Evolutionary conservation across 495 filamentous ascomycete genomes (phyloP).

Genomic region (Evansstolkia leycettana): DNA sequence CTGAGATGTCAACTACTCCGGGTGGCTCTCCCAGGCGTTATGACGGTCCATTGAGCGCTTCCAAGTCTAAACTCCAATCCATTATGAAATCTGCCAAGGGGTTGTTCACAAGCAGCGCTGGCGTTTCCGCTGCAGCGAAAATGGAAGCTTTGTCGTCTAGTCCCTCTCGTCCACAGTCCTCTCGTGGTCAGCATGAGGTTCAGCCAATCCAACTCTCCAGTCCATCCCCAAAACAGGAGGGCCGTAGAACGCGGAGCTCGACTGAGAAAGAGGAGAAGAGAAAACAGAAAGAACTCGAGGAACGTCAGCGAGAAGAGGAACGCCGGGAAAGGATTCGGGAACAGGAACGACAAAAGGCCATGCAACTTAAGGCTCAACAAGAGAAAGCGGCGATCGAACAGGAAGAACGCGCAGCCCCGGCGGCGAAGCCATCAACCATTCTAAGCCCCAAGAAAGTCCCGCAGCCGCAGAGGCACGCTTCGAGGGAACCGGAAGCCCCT

Average conservation of each 20-base stretch:
- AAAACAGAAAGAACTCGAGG: slow-evolving; percentile 45
- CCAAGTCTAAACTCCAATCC: slow-evolving; percentile 78
- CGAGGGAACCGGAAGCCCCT: slow-evolving; percentile 23
- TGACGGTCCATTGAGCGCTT: slow-evolving; percentile 75
- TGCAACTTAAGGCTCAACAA: slow-evolving; percentile 22
- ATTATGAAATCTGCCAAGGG: slow-evolving; percentile 77
- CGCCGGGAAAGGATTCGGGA: slow-evolving; percentile 52
- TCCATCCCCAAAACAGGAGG: slow-evolving; percentile 30
- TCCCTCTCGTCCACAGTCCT: slow-evolving; percentile 8
- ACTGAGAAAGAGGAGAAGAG: slow-evolving; percentile 58
- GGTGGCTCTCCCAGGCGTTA: slow-evolving; percentile 58
- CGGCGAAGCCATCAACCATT: slow-evolving; percentile 18
- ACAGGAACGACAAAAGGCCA: slow-evolving; percentile 47
- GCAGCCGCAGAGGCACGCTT: slow-evolving; percentile 37
- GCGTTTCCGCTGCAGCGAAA: slow-evolving; percentile 64
- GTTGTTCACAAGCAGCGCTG: slow-evolving; percentile 69
- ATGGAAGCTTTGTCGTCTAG: slow-evolving; percentile 40
- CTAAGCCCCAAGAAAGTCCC: slow-evolving; percentile 26
- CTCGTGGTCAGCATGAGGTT: slow-evolving; percentile 4
- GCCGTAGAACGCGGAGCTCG: slow-evolving; percentile 58
- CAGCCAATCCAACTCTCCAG: slow-evolving; percentile 15
- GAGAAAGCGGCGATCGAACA: slow-evolving; percentile 22
- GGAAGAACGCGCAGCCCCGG: slow-evolving; percentile 22
- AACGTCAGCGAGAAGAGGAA: slow-evolving; percentile 39
- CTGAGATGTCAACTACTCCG: slow-evolving; percentile 47